Percentiles rank a stretch among this genome's conserved stretches.
These are phyloP conservation scores for Kluyveromyces siamensis DNA, from an alignment of 805 yeast genomes.

Conservation along the genomic window DNA sequence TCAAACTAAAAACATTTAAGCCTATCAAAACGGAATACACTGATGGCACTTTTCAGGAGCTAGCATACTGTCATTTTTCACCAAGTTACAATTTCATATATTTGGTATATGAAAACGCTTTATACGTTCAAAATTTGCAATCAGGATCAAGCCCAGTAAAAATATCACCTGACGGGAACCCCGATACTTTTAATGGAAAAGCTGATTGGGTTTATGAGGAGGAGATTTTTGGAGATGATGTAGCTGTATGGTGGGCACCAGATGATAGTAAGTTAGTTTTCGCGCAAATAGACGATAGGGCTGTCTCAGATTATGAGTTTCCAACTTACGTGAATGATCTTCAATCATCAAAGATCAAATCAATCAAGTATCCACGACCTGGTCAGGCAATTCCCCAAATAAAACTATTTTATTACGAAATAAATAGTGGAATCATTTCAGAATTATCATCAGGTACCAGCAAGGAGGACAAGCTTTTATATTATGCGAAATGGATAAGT, in stretches of 20 bases:
- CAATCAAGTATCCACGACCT: slow-evolving; percentile 64
- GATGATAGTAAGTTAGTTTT: slow-evolving; percentile 48
- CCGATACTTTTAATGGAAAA: slow-evolving; percentile 50
- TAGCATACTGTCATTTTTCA: slow-evolving; percentile 48
- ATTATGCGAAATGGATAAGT: slow-evolving; percentile 55
- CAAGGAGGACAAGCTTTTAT: slow-evolving; percentile 35
- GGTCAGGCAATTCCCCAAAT: slow-evolving; percentile 55
- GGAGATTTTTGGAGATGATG: slow-evolving; percentile 54
- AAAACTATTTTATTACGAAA: slow-evolving; percentile 36
- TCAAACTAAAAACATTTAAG: slow-evolving; percentile 27
- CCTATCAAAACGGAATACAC: slow-evolving; percentile 23
- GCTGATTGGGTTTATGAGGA: slow-evolving; percentile 86
- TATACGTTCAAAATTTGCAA: slow-evolving; percentile 38
- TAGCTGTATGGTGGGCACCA: slow-evolving; percentile 67
- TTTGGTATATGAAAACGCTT: slow-evolving; percentile 46
- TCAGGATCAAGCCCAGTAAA: slow-evolving; percentile 6
- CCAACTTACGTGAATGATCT: slow-evolving; percentile 37
- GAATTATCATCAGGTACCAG: slow-evolving; percentile 17
- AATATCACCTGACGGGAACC: slow-evolving; percentile 41
- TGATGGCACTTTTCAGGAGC: slow-evolving; percentile 14
- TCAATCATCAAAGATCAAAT: slow-evolving; percentile 37
- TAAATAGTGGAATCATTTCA: slow-evolving; percentile 19
- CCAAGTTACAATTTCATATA: slow-evolving; percentile 49
- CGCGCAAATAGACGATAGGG: slow-evolving; percentile 49
- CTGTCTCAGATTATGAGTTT: slow-evolving; percentile 43